phyloP scores from a whole-genome alignment of 208 protist genomes.

The Trypanosoma brucei region DNA sequence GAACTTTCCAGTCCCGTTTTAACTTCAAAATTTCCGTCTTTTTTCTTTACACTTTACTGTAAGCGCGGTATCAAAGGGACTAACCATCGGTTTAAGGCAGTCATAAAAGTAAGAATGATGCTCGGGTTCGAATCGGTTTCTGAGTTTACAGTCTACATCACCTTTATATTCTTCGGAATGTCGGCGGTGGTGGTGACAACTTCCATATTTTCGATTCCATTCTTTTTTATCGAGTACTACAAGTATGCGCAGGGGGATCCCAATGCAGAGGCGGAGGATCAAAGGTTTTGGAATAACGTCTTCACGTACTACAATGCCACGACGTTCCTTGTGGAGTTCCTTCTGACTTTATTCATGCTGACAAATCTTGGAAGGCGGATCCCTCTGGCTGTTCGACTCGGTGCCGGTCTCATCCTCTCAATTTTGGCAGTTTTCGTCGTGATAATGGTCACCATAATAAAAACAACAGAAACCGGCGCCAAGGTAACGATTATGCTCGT shows the following conservation, averaged over 20 bases:
- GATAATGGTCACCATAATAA: conserved; percentile 40
- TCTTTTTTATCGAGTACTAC: conserved; percentile 76
- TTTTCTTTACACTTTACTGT: too few relatives aligned
- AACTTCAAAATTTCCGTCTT: too few relatives aligned
- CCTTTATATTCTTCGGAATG: conserved; percentile 81
- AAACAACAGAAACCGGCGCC: conserved; percentile 39
- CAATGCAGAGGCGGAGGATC: conserved; percentile 33
- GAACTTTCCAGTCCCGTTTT: too few relatives aligned
- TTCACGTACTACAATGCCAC: conserved; percentile 78
- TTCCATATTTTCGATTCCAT: conserved; percentile 68
- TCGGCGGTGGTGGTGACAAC: conserved; percentile 85
- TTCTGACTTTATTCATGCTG: conserved; percentile 45
- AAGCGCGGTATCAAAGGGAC: too few relatives aligned
- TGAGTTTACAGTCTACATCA: conserved; percentile 72
- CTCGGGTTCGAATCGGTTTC: conserved; percentile 49
- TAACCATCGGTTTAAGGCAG: too few relatives aligned
- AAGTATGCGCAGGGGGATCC: conserved; percentile 53
- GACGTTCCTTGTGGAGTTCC: conserved; percentile 52
- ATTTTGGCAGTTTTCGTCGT: conserved; percentile 60
- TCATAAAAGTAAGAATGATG: background rate
- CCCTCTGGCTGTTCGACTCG: conserved; percentile 40
- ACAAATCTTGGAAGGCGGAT: conserved; percentile 41
- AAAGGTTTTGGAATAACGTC: conserved; percentile 64
- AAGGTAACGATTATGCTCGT: conserved; percentile 68
- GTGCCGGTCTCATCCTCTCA: conserved; percentile 44